Percentiles rank a stretch among this genome's conserved stretches.
These are phyloP conservation scores for Fusarium palustre DNA, from an alignment of 2,329 filamentous ascomycete species.

Conservation along the genomic window DNA sequence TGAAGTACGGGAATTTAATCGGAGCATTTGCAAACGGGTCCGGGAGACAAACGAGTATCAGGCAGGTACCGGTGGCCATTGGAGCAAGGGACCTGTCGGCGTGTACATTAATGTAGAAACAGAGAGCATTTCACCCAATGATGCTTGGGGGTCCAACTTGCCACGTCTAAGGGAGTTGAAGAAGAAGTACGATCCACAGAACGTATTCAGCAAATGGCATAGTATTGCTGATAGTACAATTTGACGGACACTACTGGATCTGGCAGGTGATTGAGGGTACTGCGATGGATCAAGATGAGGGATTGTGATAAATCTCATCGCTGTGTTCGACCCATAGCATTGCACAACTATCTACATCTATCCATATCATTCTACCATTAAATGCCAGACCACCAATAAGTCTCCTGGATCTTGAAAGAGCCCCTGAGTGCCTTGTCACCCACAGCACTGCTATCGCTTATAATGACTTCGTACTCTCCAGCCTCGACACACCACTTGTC, in stretches of 20 bases:
- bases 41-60: constrained; percentile 44
- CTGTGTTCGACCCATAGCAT: background rate
- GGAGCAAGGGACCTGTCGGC: constrained; percentile 42
- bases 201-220: constrained; percentile 52
- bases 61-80: constrained; percentile 23
- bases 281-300: background rate
- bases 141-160: constrained; percentile 50
- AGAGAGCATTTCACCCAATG: constrained; percentile 40
- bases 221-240: constrained; percentile 22
- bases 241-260: background rate
- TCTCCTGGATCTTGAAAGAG: constrained; percentile 68
- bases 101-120: constrained; percentile 50
- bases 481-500: constrained; percentile 74
- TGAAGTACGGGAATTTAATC: constrained; percentile 54
- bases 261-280: no score
- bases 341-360: background rate
- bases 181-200: constrained; percentile 50
- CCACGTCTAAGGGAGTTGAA: constrained; percentile 50
- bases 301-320: background rate
- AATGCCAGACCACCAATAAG: constrained; percentile 75
- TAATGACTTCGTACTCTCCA: constrained; percentile 72
- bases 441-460: constrained; percentile 67
- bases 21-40: constrained; percentile 48
- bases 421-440: constrained; percentile 62
- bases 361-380: background rate